phyloP scores from a whole-genome alignment of 441 rosid species.

The Manihot esculenta region DNA sequence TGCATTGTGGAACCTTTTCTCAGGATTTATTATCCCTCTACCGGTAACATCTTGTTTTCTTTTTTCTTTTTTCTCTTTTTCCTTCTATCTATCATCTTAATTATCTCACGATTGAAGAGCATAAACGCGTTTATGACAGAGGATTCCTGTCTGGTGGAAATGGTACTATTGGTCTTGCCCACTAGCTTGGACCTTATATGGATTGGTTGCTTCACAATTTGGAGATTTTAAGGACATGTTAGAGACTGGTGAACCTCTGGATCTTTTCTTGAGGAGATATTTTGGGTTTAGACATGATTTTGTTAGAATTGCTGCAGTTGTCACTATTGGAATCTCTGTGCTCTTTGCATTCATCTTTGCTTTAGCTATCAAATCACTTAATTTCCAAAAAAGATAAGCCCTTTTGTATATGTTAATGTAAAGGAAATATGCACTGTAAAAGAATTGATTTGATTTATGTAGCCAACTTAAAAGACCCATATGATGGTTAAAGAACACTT shows the following conservation, averaged over 20 bases:
- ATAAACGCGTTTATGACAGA: constrained; percentile 37
- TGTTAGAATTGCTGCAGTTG: constrained; percentile 46
- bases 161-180: constrained; percentile 86
- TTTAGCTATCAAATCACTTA: constrained; percentile 53
- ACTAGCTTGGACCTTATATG: constrained; percentile 69
- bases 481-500: too few relatives aligned
- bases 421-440: background rate
- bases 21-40: constrained; percentile 54
- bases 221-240: constrained; percentile 52
- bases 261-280: constrained; percentile 46
- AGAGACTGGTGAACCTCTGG: constrained; percentile 47
- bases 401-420: background rate
- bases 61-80: background rate
- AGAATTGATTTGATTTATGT: too few relatives aligned
- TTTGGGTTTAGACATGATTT: constrained; percentile 58
- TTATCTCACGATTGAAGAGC: background rate
- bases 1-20: constrained; percentile 53
- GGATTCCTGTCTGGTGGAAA: constrained; percentile 81
- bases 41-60: constrained; percentile 32
- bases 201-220: constrained; percentile 66
- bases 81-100: too few relatives aligned
- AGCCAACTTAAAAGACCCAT: too few relatives aligned
- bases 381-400: constrained; percentile 63
- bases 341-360: constrained; percentile 63
- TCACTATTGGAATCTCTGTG: constrained; percentile 50